phyloP scores from a whole-genome alignment of 2,329 filamentous ascomycete species.

The Teratosphaeria gauchensis region DNA sequence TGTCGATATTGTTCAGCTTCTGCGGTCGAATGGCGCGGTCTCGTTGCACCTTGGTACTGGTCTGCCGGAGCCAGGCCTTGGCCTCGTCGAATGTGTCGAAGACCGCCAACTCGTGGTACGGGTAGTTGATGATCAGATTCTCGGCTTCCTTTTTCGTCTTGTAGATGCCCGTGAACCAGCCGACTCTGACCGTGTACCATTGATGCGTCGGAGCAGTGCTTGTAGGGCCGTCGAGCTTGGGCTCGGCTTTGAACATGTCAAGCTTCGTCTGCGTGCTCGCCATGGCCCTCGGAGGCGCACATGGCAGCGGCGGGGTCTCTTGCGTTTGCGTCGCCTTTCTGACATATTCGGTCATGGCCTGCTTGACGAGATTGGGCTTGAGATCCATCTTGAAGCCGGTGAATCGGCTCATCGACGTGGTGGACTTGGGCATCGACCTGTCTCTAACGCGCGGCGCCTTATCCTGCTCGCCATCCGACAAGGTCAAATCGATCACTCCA shows the following conservation, averaged over 20 bases:
- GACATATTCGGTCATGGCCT: neutral
- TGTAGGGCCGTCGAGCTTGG: neutral
- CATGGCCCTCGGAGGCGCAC: neutral
- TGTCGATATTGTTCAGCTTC: neutral
- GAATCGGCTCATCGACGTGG: neutral
- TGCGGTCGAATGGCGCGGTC: neutral
- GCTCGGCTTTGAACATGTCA: neutral
- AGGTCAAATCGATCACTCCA: neutral
- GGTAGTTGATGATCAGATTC: constrained; percentile 1
- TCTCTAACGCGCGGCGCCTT: neutral
- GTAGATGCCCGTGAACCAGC: constrained; percentile 4
- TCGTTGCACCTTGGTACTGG: neutral
- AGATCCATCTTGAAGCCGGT: neutral
- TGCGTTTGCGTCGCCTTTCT: neutral
- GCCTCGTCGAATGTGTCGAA: neutral
- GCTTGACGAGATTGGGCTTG: neutral
- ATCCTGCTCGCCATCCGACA: neutral
- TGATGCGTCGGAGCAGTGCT: neutral
- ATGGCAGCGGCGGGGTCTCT: neutral
- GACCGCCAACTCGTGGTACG: neutral
- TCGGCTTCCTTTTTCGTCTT: neutral
- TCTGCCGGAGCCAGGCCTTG: neutral
- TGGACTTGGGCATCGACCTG: neutral
- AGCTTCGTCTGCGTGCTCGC: neutral
- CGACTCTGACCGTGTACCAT: constrained; percentile 1